Evolutionary conservation across 306 rosid species (phyloP).

Genomic region (Senna tora): DNA sequence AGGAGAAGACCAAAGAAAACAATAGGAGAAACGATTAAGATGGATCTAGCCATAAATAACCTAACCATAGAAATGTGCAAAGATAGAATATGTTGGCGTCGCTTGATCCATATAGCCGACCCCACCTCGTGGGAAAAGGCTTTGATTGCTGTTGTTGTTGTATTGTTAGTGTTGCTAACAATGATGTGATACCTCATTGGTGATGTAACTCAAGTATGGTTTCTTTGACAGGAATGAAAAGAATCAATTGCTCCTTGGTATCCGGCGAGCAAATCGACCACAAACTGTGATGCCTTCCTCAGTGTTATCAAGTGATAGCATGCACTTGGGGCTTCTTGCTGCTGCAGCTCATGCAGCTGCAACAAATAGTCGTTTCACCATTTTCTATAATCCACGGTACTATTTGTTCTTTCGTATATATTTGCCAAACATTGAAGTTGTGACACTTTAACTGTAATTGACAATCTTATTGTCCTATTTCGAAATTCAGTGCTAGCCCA

Average conservation of each 20-base stretch:
- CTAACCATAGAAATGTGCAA: too few species aligned
- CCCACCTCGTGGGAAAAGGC: too few species aligned
- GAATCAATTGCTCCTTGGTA: conserved; percentile 91
- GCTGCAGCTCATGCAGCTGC: conserved; percentile 99
- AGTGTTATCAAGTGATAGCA: conserved; percentile 96
- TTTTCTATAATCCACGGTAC: conserved; percentile 96
- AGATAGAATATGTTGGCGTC: too few species aligned
- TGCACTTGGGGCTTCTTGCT: conserved; percentile 99
- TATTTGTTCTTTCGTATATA: neutral
- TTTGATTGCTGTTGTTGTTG: too few species aligned
- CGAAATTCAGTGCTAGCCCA: conserved; percentile 82
- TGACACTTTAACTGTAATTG: conserved; percentile 27
- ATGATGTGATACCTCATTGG: neutral
- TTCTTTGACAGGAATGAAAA: conserved; percentile 77
- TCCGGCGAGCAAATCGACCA: conserved; percentile 90
- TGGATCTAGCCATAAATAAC: too few species aligned
- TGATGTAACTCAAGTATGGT: conserved; percentile 27
- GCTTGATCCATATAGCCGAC: too few species aligned
- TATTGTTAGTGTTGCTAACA: neutral
- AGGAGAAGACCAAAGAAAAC: too few species aligned
- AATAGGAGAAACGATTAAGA: too few species aligned
- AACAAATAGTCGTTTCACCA: conserved; percentile 93
- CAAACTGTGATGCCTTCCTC: conserved; percentile 99
- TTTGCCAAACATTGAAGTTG: neutral
- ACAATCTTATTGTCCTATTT: conserved; percentile 9